A percentile compares a stretch with the other conserved stretches of the same genome.
phyloP scores from a whole-genome alignment of 1,139 yeast genomes.

The Arxiozyma telluris region DNA sequence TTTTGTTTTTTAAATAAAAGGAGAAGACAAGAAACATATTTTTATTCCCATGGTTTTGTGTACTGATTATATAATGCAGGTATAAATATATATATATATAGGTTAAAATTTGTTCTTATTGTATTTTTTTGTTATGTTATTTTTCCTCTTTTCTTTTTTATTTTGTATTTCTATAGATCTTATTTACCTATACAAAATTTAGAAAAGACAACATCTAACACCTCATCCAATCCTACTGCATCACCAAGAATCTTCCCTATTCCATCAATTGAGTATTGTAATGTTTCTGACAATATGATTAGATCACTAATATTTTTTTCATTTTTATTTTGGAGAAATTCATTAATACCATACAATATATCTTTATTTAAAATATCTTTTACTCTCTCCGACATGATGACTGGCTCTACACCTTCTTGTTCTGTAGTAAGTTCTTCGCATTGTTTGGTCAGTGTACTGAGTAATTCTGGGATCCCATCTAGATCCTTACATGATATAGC shows the following conservation, averaged over 20 bases:
- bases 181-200: slow-evolving; percentile 91
- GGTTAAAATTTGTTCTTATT: not conserved
- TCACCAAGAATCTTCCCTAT: slow-evolving; percentile 90
- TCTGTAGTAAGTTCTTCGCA: slow-evolving; percentile 46
- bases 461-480: slow-evolving; percentile 46
- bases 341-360: slow-evolving; percentile 61
- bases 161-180: not conserved
- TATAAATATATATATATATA: not conserved
- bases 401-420: slow-evolving; percentile 43
- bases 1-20: too few relatives aligned
- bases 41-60: not conserved
- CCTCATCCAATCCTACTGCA: slow-evolving; percentile 81
- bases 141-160: too few relatives aligned
- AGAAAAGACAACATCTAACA: slow-evolving; percentile 82
- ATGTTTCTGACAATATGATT: slow-evolving; percentile 72
- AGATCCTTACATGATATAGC: slow-evolving; percentile 57
- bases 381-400: slow-evolving; percentile 65
- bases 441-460: slow-evolving; percentile 31
- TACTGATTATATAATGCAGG: not conserved
- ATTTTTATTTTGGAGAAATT: slow-evolving; percentile 41
- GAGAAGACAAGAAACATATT: not conserved
- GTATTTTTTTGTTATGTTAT: too few relatives aligned
- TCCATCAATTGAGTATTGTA: slow-evolving; percentile 70
- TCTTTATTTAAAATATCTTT: slow-evolving; percentile 65
- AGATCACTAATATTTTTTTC: slow-evolving; percentile 49